phyloP scores from a whole-genome alignment of 2,329 filamentous ascomycete genomes.

The Hypoxylon sp. region DNA sequence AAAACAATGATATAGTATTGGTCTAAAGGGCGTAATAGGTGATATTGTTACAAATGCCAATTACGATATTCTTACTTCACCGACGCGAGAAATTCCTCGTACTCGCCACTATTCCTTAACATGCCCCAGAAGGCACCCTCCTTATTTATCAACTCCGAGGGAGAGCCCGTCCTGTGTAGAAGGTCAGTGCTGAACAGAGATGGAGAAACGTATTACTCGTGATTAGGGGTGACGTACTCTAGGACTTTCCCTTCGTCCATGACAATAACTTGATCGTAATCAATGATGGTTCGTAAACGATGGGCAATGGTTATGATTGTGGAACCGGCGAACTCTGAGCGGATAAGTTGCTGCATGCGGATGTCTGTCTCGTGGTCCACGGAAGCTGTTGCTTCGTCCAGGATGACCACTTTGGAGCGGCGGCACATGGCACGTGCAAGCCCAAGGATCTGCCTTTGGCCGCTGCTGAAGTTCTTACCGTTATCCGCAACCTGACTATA shows the following conservation, averaged over 20 bases:
- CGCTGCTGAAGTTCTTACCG: slow-evolving; percentile 41
- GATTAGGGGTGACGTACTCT: slow-evolving; percentile 49
- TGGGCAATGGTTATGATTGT: slow-evolving; percentile 67
- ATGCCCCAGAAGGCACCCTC: slow-evolving; percentile 34
- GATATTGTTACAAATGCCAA: background rate
- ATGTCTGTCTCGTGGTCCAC: slow-evolving; percentile 56
- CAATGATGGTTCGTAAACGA: slow-evolving; percentile 61
- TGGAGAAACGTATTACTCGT: background rate
- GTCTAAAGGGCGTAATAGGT: background rate
- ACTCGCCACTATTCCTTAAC: slow-evolving; percentile 33
- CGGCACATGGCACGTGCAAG: slow-evolving; percentile 44
- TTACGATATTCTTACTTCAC: slow-evolving; percentile 4
- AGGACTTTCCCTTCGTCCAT: slow-evolving; percentile 62
- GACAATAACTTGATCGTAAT: slow-evolving; percentile 64
- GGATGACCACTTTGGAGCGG: slow-evolving; percentile 41
- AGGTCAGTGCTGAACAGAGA: slow-evolving; percentile 13
- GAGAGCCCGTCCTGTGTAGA: slow-evolving; percentile 21
- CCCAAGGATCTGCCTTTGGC: slow-evolving; percentile 45
- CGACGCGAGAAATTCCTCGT: slow-evolving; percentile 22
- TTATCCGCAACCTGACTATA: slow-evolving; percentile 26
- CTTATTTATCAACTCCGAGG: slow-evolving; percentile 18
- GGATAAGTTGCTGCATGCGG: slow-evolving; percentile 54
- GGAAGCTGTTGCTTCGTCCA: slow-evolving; percentile 50
- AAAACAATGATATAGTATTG: no score
- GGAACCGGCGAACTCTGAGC: slow-evolving; percentile 57